Evolutionary conservation across 1,284 basidiomycete species (phyloP).

Genomic region (Crepidotus sp.): DNA sequence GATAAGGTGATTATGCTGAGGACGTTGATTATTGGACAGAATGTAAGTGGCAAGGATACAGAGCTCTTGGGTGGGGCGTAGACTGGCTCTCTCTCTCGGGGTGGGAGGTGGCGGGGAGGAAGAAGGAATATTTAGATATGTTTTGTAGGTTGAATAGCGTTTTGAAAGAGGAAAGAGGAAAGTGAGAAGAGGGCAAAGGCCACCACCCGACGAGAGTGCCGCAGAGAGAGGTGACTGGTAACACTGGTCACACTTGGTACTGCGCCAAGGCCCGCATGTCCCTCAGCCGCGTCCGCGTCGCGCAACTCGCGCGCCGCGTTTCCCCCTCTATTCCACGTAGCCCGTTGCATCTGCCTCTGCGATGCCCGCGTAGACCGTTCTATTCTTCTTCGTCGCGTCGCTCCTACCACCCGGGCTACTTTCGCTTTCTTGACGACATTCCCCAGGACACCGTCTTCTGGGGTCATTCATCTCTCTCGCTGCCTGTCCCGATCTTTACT

Average conservation of each 20-base stretch:
- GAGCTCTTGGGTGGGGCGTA: slow-evolving; percentile 4
- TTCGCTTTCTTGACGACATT: slow-evolving; percentile 15
- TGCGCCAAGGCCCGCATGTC: no score
- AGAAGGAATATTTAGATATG: slow-evolving; percentile 6
- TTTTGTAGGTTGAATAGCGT: slow-evolving; percentile 2
- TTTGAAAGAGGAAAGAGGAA: slow-evolving; percentile 4
- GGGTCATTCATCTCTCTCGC: no score
- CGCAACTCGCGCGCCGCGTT: neutral
- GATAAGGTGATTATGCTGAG: slow-evolving; percentile 13
- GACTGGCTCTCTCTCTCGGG: slow-evolving; percentile 7
- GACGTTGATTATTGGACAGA: slow-evolving; percentile 17
- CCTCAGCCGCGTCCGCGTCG: slow-evolving; percentile 3
- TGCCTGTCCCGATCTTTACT: no score
- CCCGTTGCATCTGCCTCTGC: no score
- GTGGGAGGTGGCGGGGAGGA: slow-evolving; percentile 2
- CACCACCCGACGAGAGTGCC: slow-evolving; percentile 1
- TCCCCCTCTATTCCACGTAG: no score
- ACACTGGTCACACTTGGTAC: no score
- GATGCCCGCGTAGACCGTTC: slow-evolving; percentile 1
- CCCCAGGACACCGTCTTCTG: slow-evolving; percentile 33
- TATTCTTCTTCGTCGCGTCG: slow-evolving; percentile 8
- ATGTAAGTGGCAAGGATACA: slow-evolving; percentile 13
- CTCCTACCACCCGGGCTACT: slow-evolving; percentile 5
- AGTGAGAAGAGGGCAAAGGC: neutral
- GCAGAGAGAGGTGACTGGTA: no score